Evolutionary conservation across 2,329 filamentous ascomycete genomes (phyloP), one percentile per base, ranked within the genome.

Genomic region (Xylaria sp.): DNA sequence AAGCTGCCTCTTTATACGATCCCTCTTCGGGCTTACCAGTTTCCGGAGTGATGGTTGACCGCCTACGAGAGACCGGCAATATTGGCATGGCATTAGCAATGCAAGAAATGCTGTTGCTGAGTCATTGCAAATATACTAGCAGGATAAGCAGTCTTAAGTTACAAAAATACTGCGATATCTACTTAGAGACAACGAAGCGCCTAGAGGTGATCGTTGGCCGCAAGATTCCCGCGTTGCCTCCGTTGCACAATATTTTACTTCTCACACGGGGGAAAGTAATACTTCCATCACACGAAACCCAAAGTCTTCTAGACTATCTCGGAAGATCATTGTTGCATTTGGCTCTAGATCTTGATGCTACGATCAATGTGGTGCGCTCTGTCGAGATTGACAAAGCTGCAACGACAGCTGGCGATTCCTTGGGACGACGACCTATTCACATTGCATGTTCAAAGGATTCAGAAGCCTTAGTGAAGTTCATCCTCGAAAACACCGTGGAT

Each of bases 321-420:
- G 54, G 47, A 17, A 40, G 54, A 17, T 62, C 59, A 10, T 46
- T 49, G 11, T 43, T 53, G 19, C 59, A 62, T 43, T 19, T 58
- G 10, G 41, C 47, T 37, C 21, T 62, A 13, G 59, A 62, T 19
- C 48, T 58, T 37, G 33, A 27, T 31, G 15, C 54, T 1, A 3
- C 0, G 19, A 19, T 11, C 15, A 3, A 11, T 21, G 27, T n/a
- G 3, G 1, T 11, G 9, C 17, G 4, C 3, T 35, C 8, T 8
- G n/a, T 27, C 3, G 3, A 13, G 15, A 3, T 41, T 17, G 19
- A 54, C 4, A 3, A 13, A 35, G 9, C 29, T 8, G 1, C 33
- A 47, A 11, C 5, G 47, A 6, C 41, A 9, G 6, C 13, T n/a
- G 5, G 15, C 9, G 58, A 61, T 53, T 0, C 0, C 4, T 53